phyloP scores from a whole-genome alignment of 306 rosid genomes.

The Ormosia emarginata region DNA sequence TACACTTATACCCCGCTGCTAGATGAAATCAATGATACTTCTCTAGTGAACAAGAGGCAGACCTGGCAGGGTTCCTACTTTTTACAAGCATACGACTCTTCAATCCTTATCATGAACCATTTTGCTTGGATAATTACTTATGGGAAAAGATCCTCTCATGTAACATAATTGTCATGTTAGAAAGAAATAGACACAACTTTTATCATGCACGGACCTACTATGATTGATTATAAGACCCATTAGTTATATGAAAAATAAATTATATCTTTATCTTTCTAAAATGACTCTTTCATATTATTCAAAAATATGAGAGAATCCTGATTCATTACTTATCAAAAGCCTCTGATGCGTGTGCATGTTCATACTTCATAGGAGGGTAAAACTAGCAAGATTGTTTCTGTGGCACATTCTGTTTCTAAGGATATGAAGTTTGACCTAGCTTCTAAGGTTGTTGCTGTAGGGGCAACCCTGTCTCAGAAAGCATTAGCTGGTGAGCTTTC shows the following conservation, averaged over 20 bases:
- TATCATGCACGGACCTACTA: too few relatives aligned
- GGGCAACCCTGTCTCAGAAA: conserved; percentile 52
- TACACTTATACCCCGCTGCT: neutral
- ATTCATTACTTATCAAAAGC: conserved; percentile 40
- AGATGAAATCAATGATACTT: conserved; percentile 3
- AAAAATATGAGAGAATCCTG: too few relatives aligned
- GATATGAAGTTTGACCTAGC: conserved; percentile 56
- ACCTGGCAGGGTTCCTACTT: conserved; percentile 39
- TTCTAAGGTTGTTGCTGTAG: conserved; percentile 47
- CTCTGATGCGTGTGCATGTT: conserved; percentile 48
- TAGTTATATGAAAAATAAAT: too few relatives aligned
- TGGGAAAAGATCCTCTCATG: neutral
- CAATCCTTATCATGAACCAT: conserved; percentile 63
- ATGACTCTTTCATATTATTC: too few relatives aligned
- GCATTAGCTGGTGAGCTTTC: conserved; percentile 48
- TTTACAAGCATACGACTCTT: conserved; percentile 49
- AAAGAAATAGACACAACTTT: too few relatives aligned
- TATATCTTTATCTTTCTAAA: too few relatives aligned
- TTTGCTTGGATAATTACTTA: conserved; percentile 58
- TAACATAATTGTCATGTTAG: too few relatives aligned
- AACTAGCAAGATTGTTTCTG: conserved; percentile 61
- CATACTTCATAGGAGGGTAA: conserved; percentile 29
- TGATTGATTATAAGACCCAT: too few relatives aligned
- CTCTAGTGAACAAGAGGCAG: conserved; percentile 34
- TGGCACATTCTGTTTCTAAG: conserved; percentile 60